Percentiles rank a stretch among this genome's conserved stretches.
Conservation (phyloP, 345 rosid genomes). For the Ceriops zippeliana region DNA sequence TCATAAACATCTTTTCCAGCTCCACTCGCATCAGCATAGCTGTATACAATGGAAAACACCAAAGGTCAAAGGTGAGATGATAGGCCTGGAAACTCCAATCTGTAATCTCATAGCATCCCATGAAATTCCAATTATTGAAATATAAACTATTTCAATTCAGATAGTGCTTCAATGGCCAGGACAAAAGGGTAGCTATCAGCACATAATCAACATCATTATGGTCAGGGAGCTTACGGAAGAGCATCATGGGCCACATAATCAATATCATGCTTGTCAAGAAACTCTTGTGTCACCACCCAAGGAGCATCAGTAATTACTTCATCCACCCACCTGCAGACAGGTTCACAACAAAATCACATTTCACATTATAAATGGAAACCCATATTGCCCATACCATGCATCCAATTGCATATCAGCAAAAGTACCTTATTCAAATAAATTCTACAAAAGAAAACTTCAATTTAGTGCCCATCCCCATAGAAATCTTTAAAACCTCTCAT, state of each 20-base stretch:
- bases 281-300: constrained; percentile 60
- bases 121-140: no score
- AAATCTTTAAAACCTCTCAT: neutral
- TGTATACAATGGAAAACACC: constrained; percentile 17
- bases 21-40: constrained; percentile 74
- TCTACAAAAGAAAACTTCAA: neutral
- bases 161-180: no score
- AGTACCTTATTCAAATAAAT: no score
- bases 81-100: neutral
- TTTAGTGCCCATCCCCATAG: neutral
- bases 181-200: neutral
- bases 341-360: neutral
- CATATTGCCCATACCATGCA: neutral
- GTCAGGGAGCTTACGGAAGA: constrained; percentile 48
- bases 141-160: no score
- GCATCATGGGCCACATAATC: constrained; percentile 69
- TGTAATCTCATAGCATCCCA: no score
- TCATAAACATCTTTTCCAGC: constrained; percentile 74
- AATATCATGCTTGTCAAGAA: constrained; percentile 57
- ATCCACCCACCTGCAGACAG: constrained; percentile 55
- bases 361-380: neutral
- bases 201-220: neutral
- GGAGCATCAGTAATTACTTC: constrained; percentile 81
- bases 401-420: neutral
- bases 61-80: constrained; percentile 1